Base-by-base conservation (phyloP, 2,329 filamentous ascomycete genomes). In the Aspergillus sp. region DNA sequence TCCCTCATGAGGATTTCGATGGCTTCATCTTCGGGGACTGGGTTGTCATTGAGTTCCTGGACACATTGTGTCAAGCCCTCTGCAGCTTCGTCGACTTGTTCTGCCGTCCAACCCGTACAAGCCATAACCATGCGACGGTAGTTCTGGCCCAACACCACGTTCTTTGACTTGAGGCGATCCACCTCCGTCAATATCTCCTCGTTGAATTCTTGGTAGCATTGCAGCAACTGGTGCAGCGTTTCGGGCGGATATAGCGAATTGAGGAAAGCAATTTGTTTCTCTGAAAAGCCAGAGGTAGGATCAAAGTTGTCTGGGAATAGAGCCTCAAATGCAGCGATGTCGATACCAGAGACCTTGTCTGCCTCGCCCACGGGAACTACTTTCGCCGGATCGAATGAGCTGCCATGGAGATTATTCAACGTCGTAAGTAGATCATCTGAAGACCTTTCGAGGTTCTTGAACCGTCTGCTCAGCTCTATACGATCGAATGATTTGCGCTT, bases 51-150 rank as follows among this genome's bases (percentile, higher is more conserved):
- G 19, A 75, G 51, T 38, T 77, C 75, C 72, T 96, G 93, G 2
- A 97, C 88, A 2, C 94, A 94, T 57, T 89, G 85, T 44, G 95
- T 83, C 41, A 99, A 77, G 2, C 86, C 85, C 48, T 91, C 89
- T 0, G 97, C 79, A 47, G 91, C 83, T 52, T 84, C 83, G 62
- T 97, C 94, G 13, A 97, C 88, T 53, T 90, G 83, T 7, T 81
- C 80, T 56, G 95, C 91, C 1, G 84, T 81, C 31, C 92, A 88
- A 7, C 85, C 86, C 0, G 91, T 96, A 68, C 93, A 97, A 11
- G 97, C 77, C 49, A 88, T 86, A 20, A 99, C 91, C 25, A 97
- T 89, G 59, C 88, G 88, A 21, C 91, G 83, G 69, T 97, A 97
- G 72, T 94, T 91, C 59, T 88, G 80, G 65, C 96, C 93, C 3